Evolutionary conservation across 371 early-diverging fungal species (phyloP).

Genomic region (Saksenaea vasiformis): DNA sequence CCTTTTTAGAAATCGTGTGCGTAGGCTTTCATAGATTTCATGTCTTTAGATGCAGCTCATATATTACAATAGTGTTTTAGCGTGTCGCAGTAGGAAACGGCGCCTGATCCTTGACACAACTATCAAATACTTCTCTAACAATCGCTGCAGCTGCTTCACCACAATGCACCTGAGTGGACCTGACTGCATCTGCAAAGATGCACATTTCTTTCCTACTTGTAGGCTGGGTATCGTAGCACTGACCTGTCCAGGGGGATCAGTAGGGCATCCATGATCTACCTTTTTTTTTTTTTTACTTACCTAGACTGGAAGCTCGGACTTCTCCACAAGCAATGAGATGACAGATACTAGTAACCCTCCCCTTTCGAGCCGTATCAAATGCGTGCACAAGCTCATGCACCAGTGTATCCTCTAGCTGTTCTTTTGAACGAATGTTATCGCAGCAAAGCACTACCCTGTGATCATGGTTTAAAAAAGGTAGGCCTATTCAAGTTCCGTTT

Average conservation of each 20-base stretch:
- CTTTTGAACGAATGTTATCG: slow-evolving; percentile 38
- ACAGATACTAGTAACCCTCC: slow-evolving; percentile 38
- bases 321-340: slow-evolving; percentile 52
- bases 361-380: slow-evolving; percentile 43
- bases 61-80: neutral
- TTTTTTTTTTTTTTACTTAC: slow-evolving; percentile 19
- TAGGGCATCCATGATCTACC: neutral
- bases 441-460: slow-evolving; percentile 48
- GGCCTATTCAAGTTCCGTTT: too few relatives aligned
- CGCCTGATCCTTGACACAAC: slow-evolving; percentile 39
- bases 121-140: slow-evolving; percentile 41
- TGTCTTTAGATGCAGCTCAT: neutral
- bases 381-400: slow-evolving; percentile 52
- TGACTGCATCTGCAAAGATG: slow-evolving; percentile 41
- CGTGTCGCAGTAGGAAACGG: slow-evolving; percentile 24
- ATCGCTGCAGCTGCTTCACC: slow-evolving; percentile 24
- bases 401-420: slow-evolving; percentile 44
- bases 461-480: neutral
- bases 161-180: slow-evolving; percentile 41
- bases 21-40: neutral
- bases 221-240: slow-evolving; percentile 35
- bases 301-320: slow-evolving; percentile 43
- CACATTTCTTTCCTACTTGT: slow-evolving; percentile 25
- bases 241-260: slow-evolving; percentile 20
- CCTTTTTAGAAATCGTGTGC: too few relatives aligned